Conservation (phyloP, 352 stramenopile species). For the Pythium apleroticum region DNA sequence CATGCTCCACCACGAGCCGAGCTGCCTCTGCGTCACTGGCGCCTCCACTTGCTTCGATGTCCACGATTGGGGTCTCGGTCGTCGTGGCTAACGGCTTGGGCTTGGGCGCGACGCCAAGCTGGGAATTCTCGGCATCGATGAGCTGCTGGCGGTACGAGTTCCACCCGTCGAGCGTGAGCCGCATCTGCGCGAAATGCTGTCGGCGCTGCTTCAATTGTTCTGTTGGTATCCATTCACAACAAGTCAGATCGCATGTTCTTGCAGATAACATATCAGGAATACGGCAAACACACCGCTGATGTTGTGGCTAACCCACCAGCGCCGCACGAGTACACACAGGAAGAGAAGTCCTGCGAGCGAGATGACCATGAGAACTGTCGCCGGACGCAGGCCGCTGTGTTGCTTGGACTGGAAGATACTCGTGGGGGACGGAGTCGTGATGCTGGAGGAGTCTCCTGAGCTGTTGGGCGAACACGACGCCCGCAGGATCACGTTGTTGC, state of each 20-base stretch:
- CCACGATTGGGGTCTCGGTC: background rate
- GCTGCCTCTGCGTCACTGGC: background rate
- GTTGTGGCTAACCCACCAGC: constrained; percentile 14
- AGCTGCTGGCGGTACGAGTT: constrained; percentile 19
- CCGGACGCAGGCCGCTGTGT: constrained; percentile 3
- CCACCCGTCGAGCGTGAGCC: constrained; percentile 18
- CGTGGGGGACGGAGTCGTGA: constrained; percentile 14
- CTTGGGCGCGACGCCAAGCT: background rate
- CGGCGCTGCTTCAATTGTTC: constrained; percentile 5
- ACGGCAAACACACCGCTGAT: constrained; percentile 3
- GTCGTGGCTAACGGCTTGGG: background rate
- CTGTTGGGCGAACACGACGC: constrained; percentile 9
- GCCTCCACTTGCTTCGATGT: background rate
- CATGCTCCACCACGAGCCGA: constrained; percentile 15
- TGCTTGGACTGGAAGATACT: constrained; percentile 4
- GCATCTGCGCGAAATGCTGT: constrained; percentile 15
- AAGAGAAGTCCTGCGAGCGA: constrained; percentile 10
- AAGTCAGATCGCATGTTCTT: background rate
- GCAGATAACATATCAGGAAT: too few species aligned
- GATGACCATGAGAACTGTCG: constrained; percentile 14
- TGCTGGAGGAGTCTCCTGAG: constrained; percentile 14
- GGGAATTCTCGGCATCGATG: constrained; percentile 21
- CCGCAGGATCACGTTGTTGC: constrained; percentile 13
- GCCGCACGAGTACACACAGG: constrained; percentile 8
- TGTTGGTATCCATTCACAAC: background rate